A percentile compares a stretch with the other conserved stretches of the same genome.
phyloP scores from a whole-genome alignment of 768 basidiomycete genomes.

The Mycena kentingensis region DNA sequence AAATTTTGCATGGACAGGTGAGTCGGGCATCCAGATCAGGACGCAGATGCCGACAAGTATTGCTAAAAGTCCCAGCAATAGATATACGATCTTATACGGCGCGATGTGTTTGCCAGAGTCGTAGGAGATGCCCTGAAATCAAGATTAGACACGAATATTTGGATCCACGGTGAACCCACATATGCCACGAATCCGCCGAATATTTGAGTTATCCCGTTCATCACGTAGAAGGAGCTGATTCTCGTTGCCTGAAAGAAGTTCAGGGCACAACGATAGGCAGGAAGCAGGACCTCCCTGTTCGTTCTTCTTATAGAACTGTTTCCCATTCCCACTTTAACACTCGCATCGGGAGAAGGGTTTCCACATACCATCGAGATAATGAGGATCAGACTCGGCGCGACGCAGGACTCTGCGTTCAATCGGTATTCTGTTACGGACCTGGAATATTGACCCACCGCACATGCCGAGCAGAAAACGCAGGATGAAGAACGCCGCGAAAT shows the following conservation, averaged over 20 bases:
- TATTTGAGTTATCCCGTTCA: conserved; percentile 61
- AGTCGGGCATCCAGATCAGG: conserved; percentile 64
- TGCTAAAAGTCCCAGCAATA: conserved; percentile 61
- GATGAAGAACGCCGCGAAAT: conserved; percentile 64
- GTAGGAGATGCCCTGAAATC: conserved; percentile 55
- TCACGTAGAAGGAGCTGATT: conserved; percentile 68
- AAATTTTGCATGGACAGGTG: conserved; percentile 59
- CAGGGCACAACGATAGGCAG: neutral
- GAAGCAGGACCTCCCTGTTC: conserved; percentile 46
- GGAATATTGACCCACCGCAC: conserved; percentile 9
- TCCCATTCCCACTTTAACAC: too few relatives aligned
- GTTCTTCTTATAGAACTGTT: conserved; percentile 64
- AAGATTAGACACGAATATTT: neutral
- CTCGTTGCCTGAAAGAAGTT: conserved; percentile 44
- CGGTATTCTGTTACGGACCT: neutral
- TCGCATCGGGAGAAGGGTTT: too few relatives aligned
- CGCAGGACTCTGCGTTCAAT: conserved; percentile 62
- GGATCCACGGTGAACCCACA: conserved; percentile 33
- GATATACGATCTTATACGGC: conserved; percentile 63
- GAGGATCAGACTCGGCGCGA: conserved; percentile 62
- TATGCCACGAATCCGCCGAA: conserved; percentile 70
- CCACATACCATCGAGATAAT: conserved; percentile 53
- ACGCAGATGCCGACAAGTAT: conserved; percentile 59
- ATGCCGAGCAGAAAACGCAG: conserved; percentile 61
- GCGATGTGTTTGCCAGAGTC: conserved; percentile 48